These are phyloP conservation scores for Craterostigma plantagineum DNA, from an alignment of 257 asterid genomes.

Conservation along the genomic window DNA sequence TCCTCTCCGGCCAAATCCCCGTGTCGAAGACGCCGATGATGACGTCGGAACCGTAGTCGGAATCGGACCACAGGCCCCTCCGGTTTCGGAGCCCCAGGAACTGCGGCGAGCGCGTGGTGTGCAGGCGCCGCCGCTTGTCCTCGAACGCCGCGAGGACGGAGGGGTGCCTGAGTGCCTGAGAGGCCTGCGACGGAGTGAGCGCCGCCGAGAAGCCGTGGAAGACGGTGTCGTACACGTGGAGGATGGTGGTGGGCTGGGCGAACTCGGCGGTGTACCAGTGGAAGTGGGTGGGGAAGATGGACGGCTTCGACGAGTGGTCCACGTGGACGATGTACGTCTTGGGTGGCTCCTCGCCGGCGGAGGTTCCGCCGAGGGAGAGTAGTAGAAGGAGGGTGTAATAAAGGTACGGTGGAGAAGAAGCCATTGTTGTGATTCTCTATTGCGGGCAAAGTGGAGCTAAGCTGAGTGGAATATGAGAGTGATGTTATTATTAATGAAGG, in stretches of 20 bases:
- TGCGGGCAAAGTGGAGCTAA: too few relatives aligned
- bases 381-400: too few relatives aligned
- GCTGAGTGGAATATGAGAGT: too few relatives aligned
- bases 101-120: conserved; percentile 95
- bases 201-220: conserved; percentile 92
- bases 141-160: conserved; percentile 58
- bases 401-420: too few relatives aligned
- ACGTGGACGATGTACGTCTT: conserved; percentile 71
- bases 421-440: too few relatives aligned
- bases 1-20: conserved; percentile 92
- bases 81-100: conserved; percentile 52
- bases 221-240: conserved; percentile 75
- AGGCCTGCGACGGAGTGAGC: conserved; percentile 43
- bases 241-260: conserved; percentile 45
- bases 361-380: too few relatives aligned
- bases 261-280: conserved; percentile 90
- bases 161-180: conserved; percentile 43
- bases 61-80: conserved; percentile 89
- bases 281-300: conserved; percentile 68
- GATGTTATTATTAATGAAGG: too few relatives aligned
- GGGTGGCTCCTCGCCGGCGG: conserved; percentile 18
- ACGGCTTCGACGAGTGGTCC: conserved; percentile 55
- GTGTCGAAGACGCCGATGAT: conserved; percentile 75
- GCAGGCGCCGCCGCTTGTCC: conserved; percentile 75
- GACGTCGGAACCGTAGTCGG: conserved; percentile 87